phyloP scores from a whole-genome alignment of 805 yeast genomes.

The Ogataea trehalophila region DNA sequence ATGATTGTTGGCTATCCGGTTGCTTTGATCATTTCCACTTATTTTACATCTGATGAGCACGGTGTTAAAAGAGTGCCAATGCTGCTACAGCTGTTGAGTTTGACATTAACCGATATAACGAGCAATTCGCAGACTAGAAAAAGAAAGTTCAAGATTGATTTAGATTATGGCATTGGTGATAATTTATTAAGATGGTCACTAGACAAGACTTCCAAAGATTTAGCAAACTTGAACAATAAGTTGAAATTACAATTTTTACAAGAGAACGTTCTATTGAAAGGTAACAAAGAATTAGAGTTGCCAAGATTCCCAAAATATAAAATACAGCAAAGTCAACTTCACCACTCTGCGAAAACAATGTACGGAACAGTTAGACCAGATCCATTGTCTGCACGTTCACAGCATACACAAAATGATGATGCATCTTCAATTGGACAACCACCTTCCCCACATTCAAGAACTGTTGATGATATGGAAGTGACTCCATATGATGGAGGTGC shows the following conservation, averaged over 20 bases:
- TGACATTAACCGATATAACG: slow-evolving; percentile 52
- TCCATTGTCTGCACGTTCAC: not conserved
- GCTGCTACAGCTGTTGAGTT: slow-evolving; percentile 64
- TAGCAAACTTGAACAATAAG: slow-evolving; percentile 64
- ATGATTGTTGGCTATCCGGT: slow-evolving; percentile 68
- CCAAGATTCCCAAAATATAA: slow-evolving; percentile 36
- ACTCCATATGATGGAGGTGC: too few relatives aligned
- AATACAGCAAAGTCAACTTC: slow-evolving; percentile 2
- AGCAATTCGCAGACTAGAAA: slow-evolving; percentile 35
- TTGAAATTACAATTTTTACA: slow-evolving; percentile 52
- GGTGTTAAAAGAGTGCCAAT: slow-evolving; percentile 80
- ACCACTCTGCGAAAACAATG: not conserved
- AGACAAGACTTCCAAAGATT: slow-evolving; percentile 64
- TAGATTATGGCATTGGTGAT: slow-evolving; percentile 88
- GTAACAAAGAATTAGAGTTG: slow-evolving; percentile 25
- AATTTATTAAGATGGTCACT: slow-evolving; percentile 78
- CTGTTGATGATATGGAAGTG: not conserved
- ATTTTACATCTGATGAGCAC: slow-evolving; percentile 70
- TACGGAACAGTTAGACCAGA: slow-evolving; percentile 3
- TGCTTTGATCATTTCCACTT: slow-evolving; percentile 67
- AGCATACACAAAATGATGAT: not conserved
- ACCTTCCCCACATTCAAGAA: not conserved
- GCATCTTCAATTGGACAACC: not conserved
- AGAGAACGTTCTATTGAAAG: slow-evolving; percentile 27
- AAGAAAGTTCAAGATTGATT: slow-evolving; percentile 54